phyloP scores from a whole-genome alignment of 768 basidiomycete genomes.

The Tulasnella sp. region DNA sequence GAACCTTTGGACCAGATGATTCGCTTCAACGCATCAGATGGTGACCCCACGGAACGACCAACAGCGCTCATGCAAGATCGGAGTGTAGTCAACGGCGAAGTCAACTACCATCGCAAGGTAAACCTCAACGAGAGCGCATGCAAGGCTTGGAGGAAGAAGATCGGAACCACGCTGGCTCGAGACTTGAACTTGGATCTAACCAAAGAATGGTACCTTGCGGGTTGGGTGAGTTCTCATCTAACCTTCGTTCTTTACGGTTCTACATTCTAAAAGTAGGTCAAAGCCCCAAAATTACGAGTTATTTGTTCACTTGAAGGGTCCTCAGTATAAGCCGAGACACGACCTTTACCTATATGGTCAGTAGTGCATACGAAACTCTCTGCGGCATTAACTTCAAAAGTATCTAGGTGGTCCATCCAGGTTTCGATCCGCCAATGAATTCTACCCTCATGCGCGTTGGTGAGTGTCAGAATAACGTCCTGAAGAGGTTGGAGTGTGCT shows the following conservation, averaged over 20 bases:
- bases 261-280: too few species aligned
- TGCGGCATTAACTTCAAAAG: background rate
- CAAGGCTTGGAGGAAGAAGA: slow-evolving; percentile 14
- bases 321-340: slow-evolving; percentile 42
- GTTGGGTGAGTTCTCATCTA: background rate
- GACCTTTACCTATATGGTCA: slow-evolving; percentile 73
- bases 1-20: slow-evolving; percentile 8
- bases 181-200: slow-evolving; percentile 5
- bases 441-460: slow-evolving; percentile 65
- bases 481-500: too few species aligned
- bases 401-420: slow-evolving; percentile 1
- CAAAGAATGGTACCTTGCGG: slow-evolving; percentile 10
- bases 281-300: slow-evolving; percentile 53
- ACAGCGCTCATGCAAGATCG: background rate
- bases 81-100: background rate
- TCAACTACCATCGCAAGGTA: slow-evolving; percentile 8
- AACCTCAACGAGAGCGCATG: slow-evolving; percentile 3
- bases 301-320: slow-evolving; percentile 67
- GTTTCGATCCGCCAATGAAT: slow-evolving; percentile 79
- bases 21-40: slow-evolving; percentile 10
- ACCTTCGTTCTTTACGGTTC: too few species aligned
- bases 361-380: slow-evolving; percentile 15
- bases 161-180: slow-evolving; percentile 7
- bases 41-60: slow-evolving; percentile 4
- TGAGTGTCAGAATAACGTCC: slow-evolving; percentile 57